Percentiles rank a stretch among this genome's conserved stretches.
Evolutionary conservation across 177 flowering plant species (phyloP).

Genomic region (Vitis hybrid): DNA sequence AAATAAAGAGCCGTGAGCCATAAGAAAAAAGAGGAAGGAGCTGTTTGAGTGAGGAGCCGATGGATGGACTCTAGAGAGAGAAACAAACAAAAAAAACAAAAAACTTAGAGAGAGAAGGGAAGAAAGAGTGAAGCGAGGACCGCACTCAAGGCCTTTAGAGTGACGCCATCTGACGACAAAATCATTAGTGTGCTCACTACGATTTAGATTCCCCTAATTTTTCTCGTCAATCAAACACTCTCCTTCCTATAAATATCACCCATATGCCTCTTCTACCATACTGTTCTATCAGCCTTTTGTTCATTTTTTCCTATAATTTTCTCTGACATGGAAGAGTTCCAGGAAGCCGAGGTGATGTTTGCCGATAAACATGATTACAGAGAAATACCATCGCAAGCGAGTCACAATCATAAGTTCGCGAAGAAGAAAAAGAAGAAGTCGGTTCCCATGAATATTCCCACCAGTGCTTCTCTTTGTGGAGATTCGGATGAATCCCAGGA

Average conservation of each 20-base stretch:
- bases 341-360: conserved; percentile 53
- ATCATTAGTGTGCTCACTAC: conserved; percentile 16
- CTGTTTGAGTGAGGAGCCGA: conserved; percentile 16
- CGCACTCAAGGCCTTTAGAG: conserved; percentile 16
- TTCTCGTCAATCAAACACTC: not conserved
- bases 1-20: conserved; percentile 14
- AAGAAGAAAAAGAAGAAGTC: conserved; percentile 23
- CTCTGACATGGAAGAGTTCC: conserved; percentile 46
- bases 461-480: not conserved
- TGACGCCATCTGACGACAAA: conserved; percentile 26
- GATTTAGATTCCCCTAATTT: conserved; percentile 6
- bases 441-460: conserved; percentile 40
- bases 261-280: not conserved
- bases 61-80: not conserved
- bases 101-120: not conserved
- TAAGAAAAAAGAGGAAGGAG: conserved; percentile 14
- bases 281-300: not conserved
- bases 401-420: conserved; percentile 1
- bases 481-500: conserved; percentile 20
- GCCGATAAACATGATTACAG: conserved; percentile 14
- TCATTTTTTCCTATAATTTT: not conserved
- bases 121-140: conserved; percentile 10
- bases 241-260: conserved; percentile 7
- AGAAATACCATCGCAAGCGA: not conserved
- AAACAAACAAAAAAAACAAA: not conserved